Conservation (phyloP, 1,139 yeast species). For the Taiozyma sp. region DNA sequence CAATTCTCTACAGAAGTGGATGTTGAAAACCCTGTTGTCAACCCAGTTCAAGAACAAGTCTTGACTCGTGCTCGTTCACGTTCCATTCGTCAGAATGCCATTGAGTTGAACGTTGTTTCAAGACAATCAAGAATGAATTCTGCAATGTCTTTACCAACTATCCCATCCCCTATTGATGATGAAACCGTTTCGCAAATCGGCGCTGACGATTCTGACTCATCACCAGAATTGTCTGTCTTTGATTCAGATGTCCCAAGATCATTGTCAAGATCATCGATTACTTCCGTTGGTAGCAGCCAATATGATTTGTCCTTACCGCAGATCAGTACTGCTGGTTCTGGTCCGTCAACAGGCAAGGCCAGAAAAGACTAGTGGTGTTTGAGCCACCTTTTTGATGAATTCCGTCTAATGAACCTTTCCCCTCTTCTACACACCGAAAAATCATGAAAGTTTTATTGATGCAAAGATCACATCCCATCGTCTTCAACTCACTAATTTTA, state of each 20-base stretch:
- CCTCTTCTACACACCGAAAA: background rate
- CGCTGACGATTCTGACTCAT: constrained; percentile 18
- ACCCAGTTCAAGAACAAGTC: constrained; percentile 1
- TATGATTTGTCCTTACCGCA: constrained; percentile 15
- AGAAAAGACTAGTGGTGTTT: background rate
- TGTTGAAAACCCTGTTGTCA: constrained; percentile 9
- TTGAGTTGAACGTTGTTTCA: constrained; percentile 18
- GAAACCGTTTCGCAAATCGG: background rate
- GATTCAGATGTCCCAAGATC: constrained; percentile 21
- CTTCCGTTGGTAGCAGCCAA: constrained; percentile 20
- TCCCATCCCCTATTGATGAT: background rate
- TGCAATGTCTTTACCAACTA: background rate
- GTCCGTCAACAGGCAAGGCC: background rate
- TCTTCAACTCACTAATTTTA: background rate
- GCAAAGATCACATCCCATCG: background rate
- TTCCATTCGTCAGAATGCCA: constrained; percentile 12
- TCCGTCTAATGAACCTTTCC: background rate
- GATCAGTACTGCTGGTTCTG: background rate
- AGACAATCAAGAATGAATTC: constrained; percentile 11
- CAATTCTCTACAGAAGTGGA: constrained; percentile 12
- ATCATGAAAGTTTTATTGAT: background rate
- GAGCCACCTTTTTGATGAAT: too few relatives aligned
- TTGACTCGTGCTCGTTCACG: constrained; percentile 16
- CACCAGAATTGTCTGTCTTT: constrained; percentile 20
- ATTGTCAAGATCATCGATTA: constrained; percentile 22